Conservation (phyloP, 441 rosid genomes). For the Syzygium malaccense region DNA sequence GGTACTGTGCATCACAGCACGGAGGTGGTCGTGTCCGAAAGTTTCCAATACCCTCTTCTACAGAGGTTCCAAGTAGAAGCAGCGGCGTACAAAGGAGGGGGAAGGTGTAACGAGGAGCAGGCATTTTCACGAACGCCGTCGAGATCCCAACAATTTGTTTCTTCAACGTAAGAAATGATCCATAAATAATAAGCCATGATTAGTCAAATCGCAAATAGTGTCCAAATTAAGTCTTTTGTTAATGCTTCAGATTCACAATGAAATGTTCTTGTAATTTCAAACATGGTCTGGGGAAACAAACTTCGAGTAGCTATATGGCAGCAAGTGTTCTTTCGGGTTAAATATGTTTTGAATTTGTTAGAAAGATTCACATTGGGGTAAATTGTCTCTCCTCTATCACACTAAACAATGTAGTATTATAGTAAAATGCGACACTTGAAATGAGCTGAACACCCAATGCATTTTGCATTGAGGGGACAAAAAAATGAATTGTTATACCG, state of each 20-base stretch:
- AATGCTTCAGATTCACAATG: not conserved
- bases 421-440: not conserved
- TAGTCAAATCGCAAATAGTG: too few relatives aligned
- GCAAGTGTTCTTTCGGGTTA: not conserved
- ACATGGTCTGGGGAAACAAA: not conserved
- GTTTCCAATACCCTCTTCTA: not conserved
- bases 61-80: not conserved
- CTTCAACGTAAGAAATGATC: not conserved
- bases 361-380: not conserved
- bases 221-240: too few relatives aligned
- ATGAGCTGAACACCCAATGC: not conserved
- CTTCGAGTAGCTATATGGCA: not conserved
- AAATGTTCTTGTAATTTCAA: not conserved
- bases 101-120: not conserved
- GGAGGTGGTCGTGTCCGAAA: not conserved
- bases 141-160: not conserved
- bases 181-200: too few relatives aligned
- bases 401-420: not conserved
- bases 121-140: not conserved
- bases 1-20: not conserved
- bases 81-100: not conserved
- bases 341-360: not conserved
- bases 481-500: not conserved
- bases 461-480: not conserved
- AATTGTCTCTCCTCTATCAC: not conserved